Evolutionary conservation across 1,284 basidiomycete species (phyloP).

Genomic region (Naganishia liquefaciens): DNA sequence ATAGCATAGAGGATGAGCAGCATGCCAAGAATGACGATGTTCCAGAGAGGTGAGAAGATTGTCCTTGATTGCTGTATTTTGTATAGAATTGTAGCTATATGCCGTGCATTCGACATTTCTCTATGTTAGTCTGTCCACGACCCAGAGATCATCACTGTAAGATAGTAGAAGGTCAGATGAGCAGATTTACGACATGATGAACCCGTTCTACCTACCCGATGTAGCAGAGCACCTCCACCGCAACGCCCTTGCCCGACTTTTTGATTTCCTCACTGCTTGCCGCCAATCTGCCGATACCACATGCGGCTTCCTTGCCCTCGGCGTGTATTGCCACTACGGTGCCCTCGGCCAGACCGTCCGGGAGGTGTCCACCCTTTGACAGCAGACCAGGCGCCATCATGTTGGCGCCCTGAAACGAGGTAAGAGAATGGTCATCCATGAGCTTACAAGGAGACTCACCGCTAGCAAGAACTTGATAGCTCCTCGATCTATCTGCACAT

Average conservation of each 20-base stretch:
- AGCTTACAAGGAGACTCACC: conserved; percentile 42
- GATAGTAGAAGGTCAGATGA: conserved; percentile 53
- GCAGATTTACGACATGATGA: not conserved
- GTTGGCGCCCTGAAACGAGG: conserved; percentile 65
- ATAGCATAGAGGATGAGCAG: not conserved
- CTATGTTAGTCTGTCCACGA: conserved; percentile 64
- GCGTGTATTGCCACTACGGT: conserved; percentile 83
- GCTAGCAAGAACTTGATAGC: conserved; percentile 96
- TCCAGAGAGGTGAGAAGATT: not conserved
- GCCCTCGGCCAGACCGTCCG: conserved; percentile 71
- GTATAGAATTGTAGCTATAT: conserved; percentile 28
- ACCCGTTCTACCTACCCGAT: conserved; percentile 48
- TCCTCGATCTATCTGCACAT: conserved; percentile 88
- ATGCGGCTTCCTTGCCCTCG: conserved; percentile 93
- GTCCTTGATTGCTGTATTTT: not conserved
- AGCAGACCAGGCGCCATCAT: conserved; percentile 98
- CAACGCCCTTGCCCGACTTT: conserved; percentile 83
- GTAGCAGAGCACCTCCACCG: conserved; percentile 73
- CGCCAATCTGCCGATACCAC: conserved; percentile 83
- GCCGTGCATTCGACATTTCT: not conserved
- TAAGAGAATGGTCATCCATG: too few species aligned
- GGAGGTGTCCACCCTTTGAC: conserved; percentile 84
- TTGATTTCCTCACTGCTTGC: conserved; percentile 85
- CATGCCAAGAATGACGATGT: conserved; percentile 21
- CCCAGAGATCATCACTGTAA: conserved; percentile 85